Evolutionary conservation across 768 basidiomycete genomes (phyloP).

Genomic region (Trametes villosa): DNA sequence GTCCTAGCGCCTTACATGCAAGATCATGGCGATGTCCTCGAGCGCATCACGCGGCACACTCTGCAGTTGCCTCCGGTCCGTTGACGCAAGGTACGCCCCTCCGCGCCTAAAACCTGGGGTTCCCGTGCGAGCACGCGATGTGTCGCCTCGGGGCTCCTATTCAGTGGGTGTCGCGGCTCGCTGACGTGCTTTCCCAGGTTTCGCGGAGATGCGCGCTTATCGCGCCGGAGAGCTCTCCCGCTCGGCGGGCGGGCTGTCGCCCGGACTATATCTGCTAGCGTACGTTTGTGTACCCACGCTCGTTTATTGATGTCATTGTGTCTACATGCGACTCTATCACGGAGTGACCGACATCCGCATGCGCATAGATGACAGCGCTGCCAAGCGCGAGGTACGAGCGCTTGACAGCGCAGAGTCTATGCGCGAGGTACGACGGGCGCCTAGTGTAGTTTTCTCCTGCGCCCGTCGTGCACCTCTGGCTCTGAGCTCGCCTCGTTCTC

Average conservation of each 20-base stretch:
- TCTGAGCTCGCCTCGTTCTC: no score
- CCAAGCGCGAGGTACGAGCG: not conserved
- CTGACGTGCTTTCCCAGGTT: not conserved
- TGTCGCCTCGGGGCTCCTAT: constrained; percentile 2
- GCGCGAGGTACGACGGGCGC: not conserved
- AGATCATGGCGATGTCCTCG: not conserved
- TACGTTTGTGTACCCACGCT: not conserved
- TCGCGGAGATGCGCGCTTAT: no score
- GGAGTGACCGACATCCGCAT: not conserved
- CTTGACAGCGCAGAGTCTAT: not conserved
- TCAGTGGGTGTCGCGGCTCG: not conserved
- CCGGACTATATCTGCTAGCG: not conserved
- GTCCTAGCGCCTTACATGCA: constrained; percentile 40
- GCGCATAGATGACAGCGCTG: not conserved
- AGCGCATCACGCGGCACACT: not conserved
- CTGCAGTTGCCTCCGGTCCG: not conserved
- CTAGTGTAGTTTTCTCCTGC: not conserved
- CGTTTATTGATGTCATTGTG: not conserved
- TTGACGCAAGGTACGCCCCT: not conserved
- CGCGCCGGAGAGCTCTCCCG: not conserved
- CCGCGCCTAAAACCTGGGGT: not conserved
- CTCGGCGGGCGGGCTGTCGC: not conserved
- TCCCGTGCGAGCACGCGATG: not conserved
- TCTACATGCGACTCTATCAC: not conserved
- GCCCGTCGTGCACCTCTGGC: no score